Evolutionary conservation across 768 basidiomycete genomes (phyloP).

Genomic region (Mycena vulgaris): DNA sequence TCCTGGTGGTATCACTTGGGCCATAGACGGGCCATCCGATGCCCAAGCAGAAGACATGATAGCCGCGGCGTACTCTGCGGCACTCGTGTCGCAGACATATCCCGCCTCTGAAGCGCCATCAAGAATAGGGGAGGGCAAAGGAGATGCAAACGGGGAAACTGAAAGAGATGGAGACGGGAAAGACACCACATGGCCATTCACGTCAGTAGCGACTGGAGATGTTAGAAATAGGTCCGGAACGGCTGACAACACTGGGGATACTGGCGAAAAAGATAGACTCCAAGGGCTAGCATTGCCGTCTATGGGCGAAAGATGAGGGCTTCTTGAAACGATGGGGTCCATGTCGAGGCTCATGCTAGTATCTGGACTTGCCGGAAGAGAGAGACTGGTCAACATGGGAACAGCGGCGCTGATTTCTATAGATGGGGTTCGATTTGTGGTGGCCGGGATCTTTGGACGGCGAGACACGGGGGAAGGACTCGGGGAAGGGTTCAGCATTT

Average conservation of each 20-base stretch:
- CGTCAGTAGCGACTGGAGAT: slow-evolving; percentile 3
- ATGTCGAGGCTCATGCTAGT: slow-evolving; percentile 32
- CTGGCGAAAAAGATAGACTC: slow-evolving; percentile 32
- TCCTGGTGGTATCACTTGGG: slow-evolving; percentile 26
- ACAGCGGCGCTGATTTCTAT: slow-evolving; percentile 40
- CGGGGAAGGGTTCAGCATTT: slow-evolving; percentile 32
- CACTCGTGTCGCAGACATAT: slow-evolving; percentile 40
- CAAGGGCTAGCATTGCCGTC: slow-evolving; percentile 37
- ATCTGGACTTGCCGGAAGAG: slow-evolving; percentile 47
- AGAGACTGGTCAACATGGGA: slow-evolving; percentile 46
- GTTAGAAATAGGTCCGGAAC: slow-evolving; percentile 34
- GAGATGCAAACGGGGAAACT: slow-evolving; percentile 34
- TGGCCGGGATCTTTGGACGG: slow-evolving; percentile 24
- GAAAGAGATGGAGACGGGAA: slow-evolving; percentile 40
- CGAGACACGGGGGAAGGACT: slow-evolving; percentile 33
- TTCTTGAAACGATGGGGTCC: slow-evolving; percentile 23
- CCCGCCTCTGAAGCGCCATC: slow-evolving; percentile 19
- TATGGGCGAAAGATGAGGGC: slow-evolving; percentile 35
- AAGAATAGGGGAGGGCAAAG: slow-evolving; percentile 40
- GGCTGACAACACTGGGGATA: slow-evolving; percentile 30
- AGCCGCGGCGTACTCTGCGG: slow-evolving; percentile 52
- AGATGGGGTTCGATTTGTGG: slow-evolving; percentile 38
- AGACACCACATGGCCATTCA: slow-evolving; percentile 30
- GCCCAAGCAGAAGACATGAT: slow-evolving; percentile 53
- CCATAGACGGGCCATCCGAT: slow-evolving; percentile 36